Evolutionary conservation across 2,329 filamentous ascomycete genomes (phyloP).

Genomic region (Ceratocystis ficicola): DNA sequence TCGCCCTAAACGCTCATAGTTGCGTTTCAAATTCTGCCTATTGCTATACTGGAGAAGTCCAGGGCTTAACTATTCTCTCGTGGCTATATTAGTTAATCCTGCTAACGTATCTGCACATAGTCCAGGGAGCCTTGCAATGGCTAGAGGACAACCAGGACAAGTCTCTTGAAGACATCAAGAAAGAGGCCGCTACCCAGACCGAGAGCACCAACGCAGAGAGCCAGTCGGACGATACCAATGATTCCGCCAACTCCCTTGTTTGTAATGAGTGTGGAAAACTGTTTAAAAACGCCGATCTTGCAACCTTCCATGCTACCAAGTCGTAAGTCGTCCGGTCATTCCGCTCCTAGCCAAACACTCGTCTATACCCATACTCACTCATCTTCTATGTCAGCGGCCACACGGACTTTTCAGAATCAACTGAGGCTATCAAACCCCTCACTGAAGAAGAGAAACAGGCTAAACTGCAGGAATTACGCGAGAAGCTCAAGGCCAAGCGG

Average conservation of each 20-base stretch:
- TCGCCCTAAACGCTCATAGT: neutral
- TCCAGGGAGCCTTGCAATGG: constrained; percentile 88
- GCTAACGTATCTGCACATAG: constrained; percentile 32
- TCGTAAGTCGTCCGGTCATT: constrained; percentile 40
- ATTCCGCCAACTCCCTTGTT: constrained; percentile 63
- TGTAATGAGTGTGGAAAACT: constrained; percentile 94
- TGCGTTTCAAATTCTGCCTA: neutral
- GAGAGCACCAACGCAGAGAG: constrained; percentile 22
- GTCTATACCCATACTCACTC: neutral
- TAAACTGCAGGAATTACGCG: constrained; percentile 62
- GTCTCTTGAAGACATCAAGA: constrained; percentile 65
- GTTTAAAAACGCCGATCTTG: constrained; percentile 68
- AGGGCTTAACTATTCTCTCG: neutral
- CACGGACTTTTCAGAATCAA: constrained; percentile 82
- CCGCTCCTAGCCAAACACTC: neutral
- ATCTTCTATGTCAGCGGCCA: constrained; percentile 45
- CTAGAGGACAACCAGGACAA: constrained; percentile 85
- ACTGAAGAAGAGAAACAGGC: constrained; percentile 83
- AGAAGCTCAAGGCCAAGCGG: constrained; percentile 60
- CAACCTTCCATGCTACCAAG: constrained; percentile 83
- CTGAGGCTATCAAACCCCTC: constrained; percentile 78
- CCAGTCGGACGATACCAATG: constrained; percentile 35
- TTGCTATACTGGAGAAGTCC: neutral
- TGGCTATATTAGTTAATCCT: neutral
- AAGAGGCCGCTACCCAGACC: constrained; percentile 27